phyloP scores from a whole-genome alignment of 2,329 filamentous ascomycete species.

The Alternaria longipes region DNA sequence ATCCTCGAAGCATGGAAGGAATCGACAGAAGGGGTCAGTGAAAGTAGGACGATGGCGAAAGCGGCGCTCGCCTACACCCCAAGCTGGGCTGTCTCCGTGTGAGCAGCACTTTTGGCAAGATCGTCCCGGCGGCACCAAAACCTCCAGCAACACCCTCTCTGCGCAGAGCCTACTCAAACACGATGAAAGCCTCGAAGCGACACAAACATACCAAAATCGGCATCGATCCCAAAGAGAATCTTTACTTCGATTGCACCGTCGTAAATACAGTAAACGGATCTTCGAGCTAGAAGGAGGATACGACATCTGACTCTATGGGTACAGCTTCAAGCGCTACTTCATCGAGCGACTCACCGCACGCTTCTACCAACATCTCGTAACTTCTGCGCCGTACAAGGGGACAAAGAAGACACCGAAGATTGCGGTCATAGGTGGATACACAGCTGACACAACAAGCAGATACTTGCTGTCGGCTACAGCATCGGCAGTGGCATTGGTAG shows the following conservation, averaged over 20 bases:
- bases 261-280: slow-evolving; percentile 88
- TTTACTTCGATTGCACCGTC: slow-evolving; percentile 77
- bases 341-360: slow-evolving; percentile 79
- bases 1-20: slow-evolving; percentile 62
- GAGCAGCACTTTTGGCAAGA: slow-evolving; percentile 96
- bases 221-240: slow-evolving; percentile 76
- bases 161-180: slow-evolving; percentile 81
- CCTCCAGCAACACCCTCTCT: slow-evolving; percentile 84
- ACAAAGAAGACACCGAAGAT: slow-evolving; percentile 65
- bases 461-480: slow-evolving; percentile 76
- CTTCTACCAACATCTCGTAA: slow-evolving; percentile 61
- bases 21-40: slow-evolving; percentile 46
- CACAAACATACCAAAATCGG: slow-evolving; percentile 71
- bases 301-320: slow-evolving; percentile 85
- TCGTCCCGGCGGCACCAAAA: slow-evolving; percentile 79
- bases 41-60: slow-evolving; percentile 63
- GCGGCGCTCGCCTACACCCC: slow-evolving; percentile 78
- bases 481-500: slow-evolving; percentile 63
- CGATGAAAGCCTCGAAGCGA: slow-evolving; percentile 84
- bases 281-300: slow-evolving; percentile 91
- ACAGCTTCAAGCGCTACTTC: slow-evolving; percentile 84
- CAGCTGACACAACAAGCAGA: slow-evolving; percentile 69
- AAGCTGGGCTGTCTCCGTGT: slow-evolving; percentile 82
- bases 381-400: slow-evolving; percentile 38
- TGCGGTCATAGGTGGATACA: slow-evolving; percentile 87